Conservation (phyloP, 176 grass and related monocot species). For the Aegilops bicornis region DNA sequence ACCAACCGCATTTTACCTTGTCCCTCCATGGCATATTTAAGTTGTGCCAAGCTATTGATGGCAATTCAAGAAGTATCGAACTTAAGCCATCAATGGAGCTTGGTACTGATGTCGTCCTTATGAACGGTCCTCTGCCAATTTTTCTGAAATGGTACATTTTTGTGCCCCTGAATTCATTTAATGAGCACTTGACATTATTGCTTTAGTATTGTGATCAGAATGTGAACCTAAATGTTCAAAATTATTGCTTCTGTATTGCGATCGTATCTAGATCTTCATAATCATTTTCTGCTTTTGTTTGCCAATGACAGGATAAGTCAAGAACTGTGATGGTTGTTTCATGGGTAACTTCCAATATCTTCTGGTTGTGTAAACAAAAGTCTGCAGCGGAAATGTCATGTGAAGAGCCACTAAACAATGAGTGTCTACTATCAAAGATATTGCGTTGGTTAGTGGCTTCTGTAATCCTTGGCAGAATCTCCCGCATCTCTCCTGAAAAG, state of each 20-base stretch:
- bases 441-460: slow-evolving; percentile 82
- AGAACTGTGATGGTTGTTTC: slow-evolving; percentile 43
- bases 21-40: slow-evolving; percentile 68
- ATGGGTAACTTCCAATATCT: slow-evolving; percentile 58
- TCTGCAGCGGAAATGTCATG: slow-evolving; percentile 23
- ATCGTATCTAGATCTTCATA: background rate
- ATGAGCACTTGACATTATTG: background rate
- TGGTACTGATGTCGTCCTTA: slow-evolving; percentile 66
- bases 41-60: slow-evolving; percentile 59
- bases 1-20: slow-evolving; percentile 85
- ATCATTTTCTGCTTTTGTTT: slow-evolving; percentile 18
- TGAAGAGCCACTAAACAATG: slow-evolving; percentile 44
- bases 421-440: slow-evolving; percentile 57
- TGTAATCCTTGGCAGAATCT: slow-evolving; percentile 78
- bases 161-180: slow-evolving; percentile 26
- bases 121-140: slow-evolving; percentile 65
- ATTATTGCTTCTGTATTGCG: slow-evolving; percentile 7
- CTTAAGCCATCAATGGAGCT: slow-evolving; percentile 47
- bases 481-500: slow-evolving; percentile 41
- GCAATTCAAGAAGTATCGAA: slow-evolving; percentile 51
- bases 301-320: slow-evolving; percentile 72
- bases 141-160: slow-evolving; percentile 62
- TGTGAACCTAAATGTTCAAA: slow-evolving; percentile 14
- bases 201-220: background rate
- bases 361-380: slow-evolving; percentile 34